Conservation (phyloP, 108 stramenopile genomes). For the Discostella pseudostelligera region DNA sequence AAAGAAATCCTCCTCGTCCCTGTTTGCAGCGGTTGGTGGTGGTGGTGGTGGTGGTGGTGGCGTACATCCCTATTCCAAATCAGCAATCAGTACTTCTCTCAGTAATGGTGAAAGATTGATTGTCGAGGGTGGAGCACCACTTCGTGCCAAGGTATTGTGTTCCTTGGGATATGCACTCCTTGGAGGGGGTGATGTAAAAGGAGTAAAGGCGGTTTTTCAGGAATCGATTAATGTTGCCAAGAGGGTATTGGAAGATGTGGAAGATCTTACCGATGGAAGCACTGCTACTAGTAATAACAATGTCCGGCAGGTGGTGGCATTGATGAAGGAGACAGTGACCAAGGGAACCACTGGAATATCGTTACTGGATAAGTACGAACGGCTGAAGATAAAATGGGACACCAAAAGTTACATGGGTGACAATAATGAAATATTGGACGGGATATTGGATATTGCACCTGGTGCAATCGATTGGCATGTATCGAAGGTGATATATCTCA, state of each 20-base stretch:
- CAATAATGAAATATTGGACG: conserved; percentile 7
- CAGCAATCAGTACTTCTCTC: too few species aligned
- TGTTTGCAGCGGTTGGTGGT: too few species aligned
- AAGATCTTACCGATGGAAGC: not conserved
- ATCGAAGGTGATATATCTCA: conserved; percentile 23
- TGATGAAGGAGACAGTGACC: conserved; percentile 1
- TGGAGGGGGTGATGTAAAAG: conserved; percentile 11
- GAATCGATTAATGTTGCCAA: conserved; percentile 22
- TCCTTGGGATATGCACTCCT: conserved; percentile 32
- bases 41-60: too few species aligned
- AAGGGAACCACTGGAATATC: conserved; percentile 13
- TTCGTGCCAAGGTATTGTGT: conserved; percentile 12
- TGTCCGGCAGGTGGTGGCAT: not conserved
- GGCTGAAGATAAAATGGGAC: conserved; percentile 1
- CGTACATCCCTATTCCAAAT: too few species aligned
- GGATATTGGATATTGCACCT: conserved; percentile 25
- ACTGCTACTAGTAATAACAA: not conserved
- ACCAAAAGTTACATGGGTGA: not conserved
- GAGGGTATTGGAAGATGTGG: conserved; percentile 12
- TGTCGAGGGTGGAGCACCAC: too few species aligned
- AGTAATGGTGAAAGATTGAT: too few species aligned
- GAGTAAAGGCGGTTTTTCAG: conserved; percentile 31
- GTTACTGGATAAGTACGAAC: not conserved
- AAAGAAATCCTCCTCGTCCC: conserved; percentile 14
- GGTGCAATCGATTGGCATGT: conserved; percentile 20